Percentiles rank a stretch among this genome's conserved stretches.
These are phyloP conservation scores for Ceratorhiza oryzae-sativae DNA, from an alignment of 1,284 basidiomycete species.

Conservation along the genomic window DNA sequence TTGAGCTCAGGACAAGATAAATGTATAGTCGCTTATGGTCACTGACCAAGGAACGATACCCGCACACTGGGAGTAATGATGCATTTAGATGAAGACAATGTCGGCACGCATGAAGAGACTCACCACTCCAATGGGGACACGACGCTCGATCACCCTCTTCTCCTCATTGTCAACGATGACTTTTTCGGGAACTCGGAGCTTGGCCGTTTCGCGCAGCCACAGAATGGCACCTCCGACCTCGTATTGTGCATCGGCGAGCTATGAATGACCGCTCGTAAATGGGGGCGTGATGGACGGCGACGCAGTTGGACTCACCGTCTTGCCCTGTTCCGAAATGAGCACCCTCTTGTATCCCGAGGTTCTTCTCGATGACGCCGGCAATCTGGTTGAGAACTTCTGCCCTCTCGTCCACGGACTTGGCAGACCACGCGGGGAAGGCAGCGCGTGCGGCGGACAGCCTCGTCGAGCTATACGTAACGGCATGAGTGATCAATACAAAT, in stretches of 20 bases:
- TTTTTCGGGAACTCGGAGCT: constrained; percentile 11
- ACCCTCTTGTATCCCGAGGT: constrained; percentile 11
- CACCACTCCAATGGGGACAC: constrained; percentile 31
- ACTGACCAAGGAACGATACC: constrained; percentile 30
- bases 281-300: background rate
- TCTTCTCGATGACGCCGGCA: constrained; percentile 19
- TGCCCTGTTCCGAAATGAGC: constrained; percentile 20
- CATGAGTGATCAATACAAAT: background rate
- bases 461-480: constrained; percentile 21
- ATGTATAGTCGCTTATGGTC: background rate
- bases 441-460: constrained; percentile 34
- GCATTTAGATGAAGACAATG: too few species aligned
- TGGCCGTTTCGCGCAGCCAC: constrained; percentile 33
- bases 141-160: constrained; percentile 8
- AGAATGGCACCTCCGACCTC: background rate
- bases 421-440: constrained; percentile 15
- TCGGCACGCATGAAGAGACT: background rate
- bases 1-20: background rate
- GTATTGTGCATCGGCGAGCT: background rate
- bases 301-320: background rate
- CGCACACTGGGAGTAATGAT: too few species aligned
- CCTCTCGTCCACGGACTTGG: constrained; percentile 31
- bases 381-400: constrained; percentile 21
- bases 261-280: background rate
- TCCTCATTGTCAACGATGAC: constrained; percentile 31